Evolutionary conservation across 177 flowering plant genomes (phyloP), one percentile per base, ranked within the genome.

Genomic region (Tripterygium wilfordii): DNA sequence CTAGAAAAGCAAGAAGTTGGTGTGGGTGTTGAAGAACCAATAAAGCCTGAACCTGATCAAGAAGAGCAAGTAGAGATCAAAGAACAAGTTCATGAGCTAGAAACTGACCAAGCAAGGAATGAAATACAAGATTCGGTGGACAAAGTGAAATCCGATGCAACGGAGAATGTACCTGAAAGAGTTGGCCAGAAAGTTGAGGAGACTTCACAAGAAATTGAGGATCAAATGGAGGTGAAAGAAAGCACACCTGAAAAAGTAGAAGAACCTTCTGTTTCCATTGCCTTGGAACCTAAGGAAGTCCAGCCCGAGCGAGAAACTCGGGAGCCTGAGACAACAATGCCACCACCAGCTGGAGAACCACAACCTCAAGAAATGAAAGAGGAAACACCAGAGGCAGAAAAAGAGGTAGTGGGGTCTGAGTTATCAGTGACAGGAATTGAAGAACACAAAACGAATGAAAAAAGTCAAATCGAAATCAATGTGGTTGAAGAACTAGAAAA

Each of bases 271-370:
- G 38, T 12, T 10, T 1, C 48, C 10, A 28, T 7, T 22, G 5
- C 21, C n/a, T n/a, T n/a, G 3, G 19, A n/a, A 23, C 12, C n/a
- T n/a, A 24, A 31, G 16, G 23, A 18, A 28, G 23, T 15, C n/a
- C 56, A 39, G 51, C 14, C 29, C 36, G 46, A 37, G 19, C 29
- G 7, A 23, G 60, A 36, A 14, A 21, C 0, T n/a, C 2, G 3
- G 4, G 10, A 12, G 20, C 17, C 29, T 15, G 24, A 26, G 6
- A 10, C 3, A 36, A 14, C 38, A 54, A 50, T 41, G 26, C n/a
- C 3, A 16, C 14, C 32, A 39, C 5, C 45, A 26, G 10, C 51
- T 3, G 44, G 45, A 49, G 48, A 45, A 50, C 12, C 40, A 1
- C 3, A 3, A 19, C 48, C 15, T 53, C 48, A 35, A 3, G 53